A percentile compares a stretch with the other conserved stretches of the same genome.
Evolutionary conservation across 352 stramenopile species (phyloP).

Genomic region (Pythium coloratum): DNA sequence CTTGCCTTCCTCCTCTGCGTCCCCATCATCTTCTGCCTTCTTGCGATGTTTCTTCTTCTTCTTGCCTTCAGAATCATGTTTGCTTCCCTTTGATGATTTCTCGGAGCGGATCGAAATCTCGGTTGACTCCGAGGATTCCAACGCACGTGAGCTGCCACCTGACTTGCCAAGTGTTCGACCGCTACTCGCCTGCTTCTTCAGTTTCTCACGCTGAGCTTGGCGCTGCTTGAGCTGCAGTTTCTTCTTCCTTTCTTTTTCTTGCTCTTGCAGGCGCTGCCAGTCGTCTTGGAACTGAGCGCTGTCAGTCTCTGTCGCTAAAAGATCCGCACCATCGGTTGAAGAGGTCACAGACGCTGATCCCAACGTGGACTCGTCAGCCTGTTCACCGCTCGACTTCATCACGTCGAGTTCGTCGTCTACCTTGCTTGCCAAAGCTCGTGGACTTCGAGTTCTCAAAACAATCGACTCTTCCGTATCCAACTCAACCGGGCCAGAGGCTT

Average conservation of each 20-base stretch:
- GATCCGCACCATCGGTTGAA: conserved; percentile 2
- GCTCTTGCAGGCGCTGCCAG: conserved; percentile 72
- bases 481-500: not conserved
- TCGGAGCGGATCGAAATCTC: conserved; percentile 4
- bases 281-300: conserved; percentile 46
- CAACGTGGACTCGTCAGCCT: conserved; percentile 7
- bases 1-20: conserved; percentile 1
- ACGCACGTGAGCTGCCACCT: conserved; percentile 11
- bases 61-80: conserved; percentile 10
- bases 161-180: conserved; percentile 19
- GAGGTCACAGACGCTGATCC: conserved; percentile 3
- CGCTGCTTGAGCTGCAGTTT: conserved; percentile 69
- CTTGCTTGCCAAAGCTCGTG: not conserved
- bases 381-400: not conserved
- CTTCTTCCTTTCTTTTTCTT: conserved; percentile 75
- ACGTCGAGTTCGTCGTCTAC: not conserved
- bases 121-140: not conserved
- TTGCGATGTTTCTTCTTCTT: conserved; percentile 28
- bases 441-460: not conserved
- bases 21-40: conserved; percentile 6
- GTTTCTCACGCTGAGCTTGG: conserved; percentile 75
- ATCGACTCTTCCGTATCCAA: not conserved
- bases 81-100: not conserved
- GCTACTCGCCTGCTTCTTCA: conserved; percentile 56
- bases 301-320: not conserved